Base-by-base conservation (phyloP, 1,139 yeast genomes). In the Meyerozyma athensensis region DNA sequence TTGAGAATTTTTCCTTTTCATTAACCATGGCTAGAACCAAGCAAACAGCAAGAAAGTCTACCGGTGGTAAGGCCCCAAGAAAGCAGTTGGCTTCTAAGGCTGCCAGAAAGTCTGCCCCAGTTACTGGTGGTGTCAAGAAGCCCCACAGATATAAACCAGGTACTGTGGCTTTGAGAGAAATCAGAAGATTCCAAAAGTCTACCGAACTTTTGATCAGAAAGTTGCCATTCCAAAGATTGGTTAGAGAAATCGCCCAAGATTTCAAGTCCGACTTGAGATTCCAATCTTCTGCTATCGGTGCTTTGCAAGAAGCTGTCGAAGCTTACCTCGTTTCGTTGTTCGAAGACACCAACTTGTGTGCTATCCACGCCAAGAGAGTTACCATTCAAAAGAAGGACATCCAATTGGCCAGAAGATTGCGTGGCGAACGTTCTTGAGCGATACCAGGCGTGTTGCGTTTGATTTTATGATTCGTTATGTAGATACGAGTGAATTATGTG, bases 321-420 rank as follows among this genome's bases (percentile, higher is more conserved):
- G 76, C 76, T 39, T 70, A 70, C 58, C 66, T 70, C 57, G 76
- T 70, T 34, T 69, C 74, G 13, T 66, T 70, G 52, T 70, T 70
- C 40, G 76, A 70, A 59, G 76, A 70, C 54, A 70, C 76, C 45
- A 70, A 70, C 63, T 70, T 70, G 64, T 70, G 75, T 62, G 76
- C 76, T 43, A 70, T 70, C 45, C 76, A 70, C 56, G 76, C 76
- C 50, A 70, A 70, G 65, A 69, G 76, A 66, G 76, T 70, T 44
- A 70, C 76, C 41, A 70, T 70, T 72, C 97, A 90, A 78, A 92
- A 90, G 95, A 90, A 90, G 83, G 97, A 90, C 71, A 89, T 90
- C 70, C 96, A 89, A 74, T 84, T 90, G 67, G 97, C 97, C 54
- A 89, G 97, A 81, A 92, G 97, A 83, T 84, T 90, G 68, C 89